Evolutionary conservation across 805 yeast species (phyloP).

Genomic region (Candida ortonii): DNA sequence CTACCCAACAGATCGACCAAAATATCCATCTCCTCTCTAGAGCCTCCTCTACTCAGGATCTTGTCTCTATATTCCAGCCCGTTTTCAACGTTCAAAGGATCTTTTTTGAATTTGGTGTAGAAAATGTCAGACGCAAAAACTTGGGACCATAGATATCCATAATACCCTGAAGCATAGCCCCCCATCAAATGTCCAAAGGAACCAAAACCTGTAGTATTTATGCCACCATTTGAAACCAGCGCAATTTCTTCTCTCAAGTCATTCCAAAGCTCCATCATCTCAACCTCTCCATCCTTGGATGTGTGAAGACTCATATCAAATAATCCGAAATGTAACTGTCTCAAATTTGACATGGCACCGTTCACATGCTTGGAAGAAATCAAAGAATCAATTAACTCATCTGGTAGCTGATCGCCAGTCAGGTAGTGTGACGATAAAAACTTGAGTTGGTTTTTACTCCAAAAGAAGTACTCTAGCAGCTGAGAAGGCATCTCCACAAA

Average conservation of each 20-base stretch:
- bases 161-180: slow-evolving; percentile 83
- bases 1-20: slow-evolving; percentile 70
- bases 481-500: slow-evolving; percentile 92
- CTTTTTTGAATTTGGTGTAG: slow-evolving; percentile 61
- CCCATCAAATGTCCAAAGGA: slow-evolving; percentile 82
- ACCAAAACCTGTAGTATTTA: slow-evolving; percentile 61
- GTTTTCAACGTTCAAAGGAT: slow-evolving; percentile 59
- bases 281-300: slow-evolving; percentile 42
- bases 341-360: slow-evolving; percentile 65
- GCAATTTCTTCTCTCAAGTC: slow-evolving; percentile 60
- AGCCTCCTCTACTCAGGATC: slow-evolving; percentile 70
- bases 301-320: slow-evolving; percentile 76
- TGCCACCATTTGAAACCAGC: slow-evolving; percentile 53
- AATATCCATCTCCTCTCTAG: slow-evolving; percentile 64
- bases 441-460: slow-evolving; percentile 63
- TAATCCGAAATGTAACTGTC: slow-evolving; percentile 76
- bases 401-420: slow-evolving; percentile 53
- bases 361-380: slow-evolving; percentile 70
- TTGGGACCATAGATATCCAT: slow-evolving; percentile 82
- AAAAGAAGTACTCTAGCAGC: slow-evolving; percentile 84
- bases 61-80: slow-evolving; percentile 71
- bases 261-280: slow-evolving; percentile 62
- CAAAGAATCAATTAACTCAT: slow-evolving; percentile 54
- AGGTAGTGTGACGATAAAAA: slow-evolving; percentile 62
- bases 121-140: slow-evolving; percentile 85